Conservation (phyloP, 2,329 filamentous ascomycete species). For the Fusarium gaditjirri region DNA sequence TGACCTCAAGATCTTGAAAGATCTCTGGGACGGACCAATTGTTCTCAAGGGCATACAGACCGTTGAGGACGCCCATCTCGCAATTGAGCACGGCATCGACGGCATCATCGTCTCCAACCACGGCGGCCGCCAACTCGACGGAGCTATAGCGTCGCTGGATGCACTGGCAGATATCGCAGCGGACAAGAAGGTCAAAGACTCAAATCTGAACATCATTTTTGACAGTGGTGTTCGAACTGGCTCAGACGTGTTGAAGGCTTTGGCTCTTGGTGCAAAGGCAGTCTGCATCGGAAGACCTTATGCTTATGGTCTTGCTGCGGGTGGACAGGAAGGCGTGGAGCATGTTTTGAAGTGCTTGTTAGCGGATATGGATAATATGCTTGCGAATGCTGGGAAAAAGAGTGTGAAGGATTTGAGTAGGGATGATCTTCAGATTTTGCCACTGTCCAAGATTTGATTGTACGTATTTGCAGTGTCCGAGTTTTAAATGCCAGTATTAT, state of each 20-base stretch:
- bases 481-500: no score
- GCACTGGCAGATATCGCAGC: conserved; percentile 62
- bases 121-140: conserved; percentile 56
- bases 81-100: conserved; percentile 51
- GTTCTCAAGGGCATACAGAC: conserved; percentile 56
- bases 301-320: conserved; percentile 51
- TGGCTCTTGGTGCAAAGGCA: conserved; percentile 54
- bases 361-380: conserved; percentile 60
- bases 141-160: conserved; percentile 62
- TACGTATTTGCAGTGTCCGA: background rate
- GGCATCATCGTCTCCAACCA: conserved; percentile 57
- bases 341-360: conserved; percentile 57
- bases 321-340: conserved; percentile 63
- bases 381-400: conserved; percentile 64
- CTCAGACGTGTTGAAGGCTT: conserved; percentile 54
- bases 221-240: conserved; percentile 55
- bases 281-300: conserved; percentile 58
- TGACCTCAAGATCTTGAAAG: conserved; percentile 66
- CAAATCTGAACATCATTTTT: conserved; percentile 62
- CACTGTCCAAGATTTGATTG: conserved; percentile 4
- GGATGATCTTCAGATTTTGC: conserved; percentile 32
- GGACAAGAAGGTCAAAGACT: conserved; percentile 56
- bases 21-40: conserved; percentile 67
- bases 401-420: conserved; percentile 44
- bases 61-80: conserved; percentile 53